Percentiles rank a stretch among this genome's conserved stretches.
phyloP scores from a whole-genome alignment of 495 filamentous ascomycete genomes.

The Annulohypoxylon nitens region DNA sequence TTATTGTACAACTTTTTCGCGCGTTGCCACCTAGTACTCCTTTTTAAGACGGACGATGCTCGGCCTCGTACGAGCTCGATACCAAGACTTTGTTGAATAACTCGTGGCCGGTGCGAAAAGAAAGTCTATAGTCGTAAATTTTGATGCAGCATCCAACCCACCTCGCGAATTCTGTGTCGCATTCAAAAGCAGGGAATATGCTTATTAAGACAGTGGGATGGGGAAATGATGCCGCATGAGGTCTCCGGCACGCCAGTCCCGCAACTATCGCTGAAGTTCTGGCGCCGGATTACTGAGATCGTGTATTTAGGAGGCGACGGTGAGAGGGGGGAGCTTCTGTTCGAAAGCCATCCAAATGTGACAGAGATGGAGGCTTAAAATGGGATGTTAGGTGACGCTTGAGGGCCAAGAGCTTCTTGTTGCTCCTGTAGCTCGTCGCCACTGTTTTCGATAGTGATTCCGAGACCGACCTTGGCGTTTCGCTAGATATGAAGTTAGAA shows the following conservation, averaged over 20 bases:
- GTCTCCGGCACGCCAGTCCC: conserved; percentile 27
- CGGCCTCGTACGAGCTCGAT: conserved; percentile 27
- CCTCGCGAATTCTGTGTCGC: conserved; percentile 14
- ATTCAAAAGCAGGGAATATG: conserved; percentile 34
- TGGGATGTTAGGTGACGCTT: conserved; percentile 66
- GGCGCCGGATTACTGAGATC: conserved; percentile 20
- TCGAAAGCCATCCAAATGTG: conserved; percentile 41
- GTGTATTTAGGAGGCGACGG: conserved; percentile 33
- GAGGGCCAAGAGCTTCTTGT: conserved; percentile 72
- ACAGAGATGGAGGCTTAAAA: conserved; percentile 59
- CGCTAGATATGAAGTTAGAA: conserved; percentile 70
- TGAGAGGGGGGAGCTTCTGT: conserved; percentile 48
- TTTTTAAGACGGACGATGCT: conserved; percentile 22
- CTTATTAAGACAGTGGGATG: conserved; percentile 43
- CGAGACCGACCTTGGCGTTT: conserved; percentile 93
- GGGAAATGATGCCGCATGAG: conserved; percentile 29
- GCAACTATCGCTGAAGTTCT: conserved; percentile 15
- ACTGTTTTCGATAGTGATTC: conserved; percentile 91
- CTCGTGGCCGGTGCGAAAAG: conserved; percentile 33
- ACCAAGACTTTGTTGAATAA: conserved; percentile 26
- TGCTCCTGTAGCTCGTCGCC: conserved; percentile 92
- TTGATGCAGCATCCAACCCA: conserved; percentile 41
- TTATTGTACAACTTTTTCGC: conserved; percentile 49
- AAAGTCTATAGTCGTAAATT: conserved; percentile 48
- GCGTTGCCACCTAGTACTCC: conserved; percentile 33